Evolutionary conservation across 371 early-diverging fungal genomes (phyloP).

Genomic region (Rhizopus arrhizus): DNA sequence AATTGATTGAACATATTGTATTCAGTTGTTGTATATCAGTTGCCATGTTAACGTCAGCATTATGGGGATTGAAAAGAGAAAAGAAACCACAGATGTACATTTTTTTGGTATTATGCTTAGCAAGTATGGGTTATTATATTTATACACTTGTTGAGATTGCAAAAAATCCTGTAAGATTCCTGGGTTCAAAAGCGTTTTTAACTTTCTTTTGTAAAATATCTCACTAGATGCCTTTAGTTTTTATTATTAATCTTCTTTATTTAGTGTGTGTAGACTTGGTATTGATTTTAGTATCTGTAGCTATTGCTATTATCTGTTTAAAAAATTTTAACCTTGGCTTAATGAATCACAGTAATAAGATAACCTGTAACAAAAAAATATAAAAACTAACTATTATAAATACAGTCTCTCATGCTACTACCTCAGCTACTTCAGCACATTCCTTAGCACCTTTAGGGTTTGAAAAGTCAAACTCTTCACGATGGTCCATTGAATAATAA

Average conservation of each 20-base stretch:
- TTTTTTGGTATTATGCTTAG: constrained; percentile 61
- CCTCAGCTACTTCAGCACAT: constrained; percentile 34
- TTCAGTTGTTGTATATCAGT: constrained; percentile 75
- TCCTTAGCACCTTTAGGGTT: constrained; percentile 33
- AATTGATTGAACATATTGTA: constrained; percentile 66
- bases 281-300: constrained; percentile 24
- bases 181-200: constrained; percentile 62
- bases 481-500: constrained; percentile 42
- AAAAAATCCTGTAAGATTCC: constrained; percentile 53
- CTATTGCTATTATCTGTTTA: constrained; percentile 30
- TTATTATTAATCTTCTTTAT: not conserved
- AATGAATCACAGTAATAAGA: constrained; percentile 40
- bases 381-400: not conserved
- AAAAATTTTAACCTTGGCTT: constrained; percentile 35
- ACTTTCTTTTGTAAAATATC: constrained; percentile 65
- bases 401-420: constrained; percentile 35
- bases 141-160: constrained; percentile 72
- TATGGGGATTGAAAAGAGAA: constrained; percentile 75
- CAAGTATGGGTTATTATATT: constrained; percentile 69
- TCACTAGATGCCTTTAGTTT: not conserved
- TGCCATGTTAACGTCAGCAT: constrained; percentile 68
- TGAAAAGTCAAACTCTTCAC: constrained; percentile 29
- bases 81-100: constrained; percentile 56
- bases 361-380: not conserved
- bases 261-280: constrained; percentile 28